Conservation (phyloP, 2,329 filamentous ascomycete species). For the Leptoxyphium fumago region DNA sequence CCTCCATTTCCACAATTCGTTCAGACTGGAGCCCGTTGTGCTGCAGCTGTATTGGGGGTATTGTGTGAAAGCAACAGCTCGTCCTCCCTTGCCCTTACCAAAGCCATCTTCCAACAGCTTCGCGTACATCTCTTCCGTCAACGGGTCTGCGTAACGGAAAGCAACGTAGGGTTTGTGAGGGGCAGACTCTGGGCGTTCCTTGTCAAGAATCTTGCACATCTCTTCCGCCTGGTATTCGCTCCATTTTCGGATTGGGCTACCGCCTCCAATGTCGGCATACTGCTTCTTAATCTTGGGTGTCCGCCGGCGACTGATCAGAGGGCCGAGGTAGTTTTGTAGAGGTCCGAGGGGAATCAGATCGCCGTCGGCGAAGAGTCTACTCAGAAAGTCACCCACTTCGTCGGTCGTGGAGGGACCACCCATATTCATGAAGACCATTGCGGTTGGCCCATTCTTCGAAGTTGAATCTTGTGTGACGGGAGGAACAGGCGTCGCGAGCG, state of each 20-base stretch:
- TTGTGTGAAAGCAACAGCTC: conserved; percentile 93
- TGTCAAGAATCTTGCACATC: conserved; percentile 92
- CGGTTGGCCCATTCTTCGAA: conserved; percentile 66
- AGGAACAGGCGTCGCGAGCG: conserved; percentile 47
- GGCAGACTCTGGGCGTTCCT: conserved; percentile 71
- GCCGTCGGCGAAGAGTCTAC: conserved; percentile 81
- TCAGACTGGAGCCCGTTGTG: conserved; percentile 88
- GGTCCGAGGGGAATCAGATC: conserved; percentile 93
- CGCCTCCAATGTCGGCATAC: conserved; percentile 86
- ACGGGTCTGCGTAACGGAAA: conserved; percentile 83
- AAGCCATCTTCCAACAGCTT: conserved; percentile 77
- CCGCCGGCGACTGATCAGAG: conserved; percentile 68
- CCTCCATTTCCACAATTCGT: conserved; percentile 96
- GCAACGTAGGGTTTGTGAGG: conserved; percentile 92
- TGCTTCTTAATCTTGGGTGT: conserved; percentile 96
- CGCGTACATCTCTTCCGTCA: conserved; percentile 89
- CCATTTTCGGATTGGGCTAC: conserved; percentile 97
- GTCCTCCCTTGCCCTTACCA: conserved; percentile 73
- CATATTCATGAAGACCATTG: conserved; percentile 99
- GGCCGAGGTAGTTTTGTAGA: conserved; percentile 79
- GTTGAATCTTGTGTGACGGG: conserved; percentile 67
- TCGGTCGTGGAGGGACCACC: conserved; percentile 78
- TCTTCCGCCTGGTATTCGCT: conserved; percentile 84
- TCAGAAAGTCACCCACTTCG: conserved; percentile 82
- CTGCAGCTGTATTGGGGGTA: conserved; percentile 98